These are phyloP conservation scores for Backusella mclennaniae DNA, from an alignment of 192 early-diverging fungal genomes.

Conservation along the genomic window DNA sequence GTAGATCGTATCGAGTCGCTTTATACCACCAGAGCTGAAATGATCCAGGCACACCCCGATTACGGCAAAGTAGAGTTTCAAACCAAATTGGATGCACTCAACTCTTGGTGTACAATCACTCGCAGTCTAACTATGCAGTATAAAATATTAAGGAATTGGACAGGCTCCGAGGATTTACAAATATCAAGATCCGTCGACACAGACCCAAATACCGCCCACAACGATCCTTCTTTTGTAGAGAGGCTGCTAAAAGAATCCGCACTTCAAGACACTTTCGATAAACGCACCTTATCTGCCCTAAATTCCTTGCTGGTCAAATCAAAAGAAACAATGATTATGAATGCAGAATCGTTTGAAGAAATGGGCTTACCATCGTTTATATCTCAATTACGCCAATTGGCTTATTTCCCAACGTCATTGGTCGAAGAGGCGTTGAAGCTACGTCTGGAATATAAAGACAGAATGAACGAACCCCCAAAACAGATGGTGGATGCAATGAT, in stretches of 20 bases:
- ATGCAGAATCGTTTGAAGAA: constrained; percentile 59
- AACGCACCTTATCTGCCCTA: constrained; percentile 63
- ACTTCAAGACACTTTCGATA: constrained; percentile 73
- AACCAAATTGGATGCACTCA: constrained; percentile 67
- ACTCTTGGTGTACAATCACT: constrained; percentile 73
- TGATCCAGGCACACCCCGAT: constrained; percentile 60
- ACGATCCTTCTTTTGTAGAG: constrained; percentile 79
- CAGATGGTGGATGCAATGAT: constrained; percentile 75
- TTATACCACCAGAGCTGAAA: constrained; percentile 66
- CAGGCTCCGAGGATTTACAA: constrained; percentile 66
- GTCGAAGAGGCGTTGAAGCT: constrained; percentile 81
- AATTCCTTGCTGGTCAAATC: constrained; percentile 58
- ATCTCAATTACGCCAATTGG: constrained; percentile 64
- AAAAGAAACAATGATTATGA: constrained; percentile 67
- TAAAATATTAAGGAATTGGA: constrained; percentile 81
- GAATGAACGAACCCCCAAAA: constrained; percentile 53
- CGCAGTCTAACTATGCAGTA: constrained; percentile 69
- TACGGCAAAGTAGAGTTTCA: constrained; percentile 72
- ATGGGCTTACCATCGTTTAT: constrained; percentile 74
- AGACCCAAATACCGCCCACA: background rate
- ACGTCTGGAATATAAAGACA: constrained; percentile 65
- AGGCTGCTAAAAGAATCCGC: constrained; percentile 82
- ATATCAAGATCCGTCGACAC: constrained; percentile 38
- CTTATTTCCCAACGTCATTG: constrained; percentile 76
- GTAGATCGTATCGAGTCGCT: constrained; percentile 79